Evolutionary conservation across 306 rosid genomes (phyloP), one percentile per base, ranked within the genome.

Genomic region (Pyrus pyrifolia): DNA sequence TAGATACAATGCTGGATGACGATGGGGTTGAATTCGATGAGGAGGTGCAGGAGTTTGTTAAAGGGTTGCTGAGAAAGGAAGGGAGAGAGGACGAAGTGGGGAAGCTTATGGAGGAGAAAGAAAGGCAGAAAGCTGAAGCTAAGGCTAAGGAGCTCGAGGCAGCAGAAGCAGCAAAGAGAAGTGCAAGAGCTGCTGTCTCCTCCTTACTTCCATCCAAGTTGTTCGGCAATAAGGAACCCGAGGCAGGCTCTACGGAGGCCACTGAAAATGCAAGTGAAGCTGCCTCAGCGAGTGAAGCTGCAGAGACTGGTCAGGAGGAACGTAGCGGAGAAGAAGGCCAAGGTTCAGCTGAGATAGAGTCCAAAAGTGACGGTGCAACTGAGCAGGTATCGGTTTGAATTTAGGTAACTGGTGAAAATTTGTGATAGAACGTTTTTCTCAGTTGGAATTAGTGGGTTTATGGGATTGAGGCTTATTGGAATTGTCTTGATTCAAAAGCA

Each of bases 121-220:
- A 90, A 76, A 88, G 97, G 84, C 83, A 73, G 88, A 92, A 88
- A 82, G 97, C 99, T 53, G 99, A 95, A 81, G 93, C 93, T 0
- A 95, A 95, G 90, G 99, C 99, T 3, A 92, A 89, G 89, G 99
- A 92, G 81, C 81, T 67, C 14, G 99, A 92, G 85, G 99, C 92
- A 2, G 97, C 97, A 1, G 99, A 95, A 84, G 96, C 97, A 59
- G 96, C 96, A 60, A 95, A 90, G 80, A 89, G 88, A 84, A 86
- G 92, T 75, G 89, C 93, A 31, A 88, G 89, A 80, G 95, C 91
- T 62, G 97, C 96, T 3, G 89, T 91, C 10, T 80, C 96, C 68
- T 91, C 97, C 68, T 74, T 95, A 59, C 89, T 90, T 78, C 91
- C 97, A 1, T 90, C 99, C 23, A 92, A 87, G 86, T 75, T 90